Conservation (phyloP, 768 basidiomycete species). For the Paxillus involutus region DNA sequence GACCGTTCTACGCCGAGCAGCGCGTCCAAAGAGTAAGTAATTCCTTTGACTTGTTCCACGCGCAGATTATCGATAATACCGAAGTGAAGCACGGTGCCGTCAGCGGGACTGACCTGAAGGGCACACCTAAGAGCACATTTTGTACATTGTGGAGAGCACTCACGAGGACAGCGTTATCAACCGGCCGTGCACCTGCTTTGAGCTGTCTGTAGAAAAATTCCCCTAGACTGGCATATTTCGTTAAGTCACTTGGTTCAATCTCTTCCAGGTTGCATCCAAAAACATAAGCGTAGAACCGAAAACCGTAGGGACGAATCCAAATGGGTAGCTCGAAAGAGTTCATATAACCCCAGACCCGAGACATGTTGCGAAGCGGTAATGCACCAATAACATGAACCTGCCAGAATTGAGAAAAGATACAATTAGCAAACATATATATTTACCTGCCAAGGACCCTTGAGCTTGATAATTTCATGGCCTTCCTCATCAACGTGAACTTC, state of each 20-base stretch:
- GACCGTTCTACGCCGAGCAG: conserved; percentile 73
- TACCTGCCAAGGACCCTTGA: conserved; percentile 94
- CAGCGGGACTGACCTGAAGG: conserved; percentile 85
- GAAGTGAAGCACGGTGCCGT: conserved; percentile 90
- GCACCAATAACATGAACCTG: conserved; percentile 97
- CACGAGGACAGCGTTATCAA: conserved; percentile 74
- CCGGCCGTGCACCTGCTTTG: conserved; percentile 78
- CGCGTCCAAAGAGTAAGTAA: conserved; percentile 94
- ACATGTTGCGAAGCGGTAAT: conserved; percentile 90
- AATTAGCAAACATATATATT: conserved; percentile 17
- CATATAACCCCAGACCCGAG: conserved; percentile 95
- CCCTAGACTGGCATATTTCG: conserved; percentile 81
- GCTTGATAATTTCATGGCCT: conserved; percentile 74
- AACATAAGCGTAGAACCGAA: conserved; percentile 79
- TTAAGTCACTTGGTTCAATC: conserved; percentile 76
- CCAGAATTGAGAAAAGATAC: not conserved
- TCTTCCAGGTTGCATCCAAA: conserved; percentile 96
- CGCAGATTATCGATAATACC: conserved; percentile 76
- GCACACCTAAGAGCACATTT: not conserved
- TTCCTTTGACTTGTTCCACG: conserved; percentile 97
- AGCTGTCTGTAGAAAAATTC: conserved; percentile 94
- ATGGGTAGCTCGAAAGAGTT: conserved; percentile 92
- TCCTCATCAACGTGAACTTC: conserved; percentile 82
- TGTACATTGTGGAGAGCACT: conserved; percentile 16
- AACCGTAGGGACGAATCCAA: conserved; percentile 89